phyloP scores from a whole-genome alignment of 495 filamentous ascomycete species.

The Friedmanniomyces endolithicus region DNA sequence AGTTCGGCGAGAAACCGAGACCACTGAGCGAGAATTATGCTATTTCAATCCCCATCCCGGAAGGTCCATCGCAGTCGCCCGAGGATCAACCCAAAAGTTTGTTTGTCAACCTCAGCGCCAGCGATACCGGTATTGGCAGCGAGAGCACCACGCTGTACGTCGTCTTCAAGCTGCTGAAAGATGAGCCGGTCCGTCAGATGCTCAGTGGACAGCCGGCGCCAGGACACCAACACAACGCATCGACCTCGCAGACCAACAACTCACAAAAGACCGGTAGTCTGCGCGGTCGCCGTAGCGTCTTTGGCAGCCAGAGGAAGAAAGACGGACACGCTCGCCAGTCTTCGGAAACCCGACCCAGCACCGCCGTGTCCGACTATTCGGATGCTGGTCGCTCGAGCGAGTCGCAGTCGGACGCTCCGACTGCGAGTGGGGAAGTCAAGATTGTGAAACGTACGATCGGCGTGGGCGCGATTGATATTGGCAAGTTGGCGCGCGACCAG shows the following conservation, averaged over 20 bases:
- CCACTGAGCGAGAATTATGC: conserved; percentile 73
- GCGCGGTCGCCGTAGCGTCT: conserved; percentile 61
- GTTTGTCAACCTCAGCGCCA: conserved; percentile 69
- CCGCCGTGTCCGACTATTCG: conserved; percentile 8
- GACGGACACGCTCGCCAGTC: conserved; percentile 32
- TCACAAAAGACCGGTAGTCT: conserved; percentile 21
- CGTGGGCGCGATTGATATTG: conserved; percentile 70
- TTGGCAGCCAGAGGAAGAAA: conserved; percentile 52
- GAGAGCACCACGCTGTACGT: conserved; percentile 58
- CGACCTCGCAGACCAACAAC: conserved; percentile 28
- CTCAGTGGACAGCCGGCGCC: neutral
- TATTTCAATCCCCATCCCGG: conserved; percentile 42
- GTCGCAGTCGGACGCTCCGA: conserved; percentile 27
- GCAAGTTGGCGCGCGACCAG: conserved; percentile 60
- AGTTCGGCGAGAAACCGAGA: conserved; percentile 44
- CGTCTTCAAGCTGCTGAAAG: conserved; percentile 67
- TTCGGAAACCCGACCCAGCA: conserved; percentile 17
- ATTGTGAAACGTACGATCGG: conserved; percentile 57
- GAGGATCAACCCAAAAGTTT: conserved; percentile 63
- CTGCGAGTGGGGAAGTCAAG: conserved; percentile 33
- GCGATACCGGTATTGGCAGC: conserved; percentile 70
- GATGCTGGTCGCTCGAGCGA: conserved; percentile 10
- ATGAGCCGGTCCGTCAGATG: conserved; percentile 27
- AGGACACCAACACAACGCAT: conserved; percentile 1
- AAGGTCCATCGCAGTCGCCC: conserved; percentile 35